Evolutionary conservation across 192 early-diverging fungal genomes (phyloP), one percentile per base, ranked within the genome.

Genomic region (Podila epicladia): DNA sequence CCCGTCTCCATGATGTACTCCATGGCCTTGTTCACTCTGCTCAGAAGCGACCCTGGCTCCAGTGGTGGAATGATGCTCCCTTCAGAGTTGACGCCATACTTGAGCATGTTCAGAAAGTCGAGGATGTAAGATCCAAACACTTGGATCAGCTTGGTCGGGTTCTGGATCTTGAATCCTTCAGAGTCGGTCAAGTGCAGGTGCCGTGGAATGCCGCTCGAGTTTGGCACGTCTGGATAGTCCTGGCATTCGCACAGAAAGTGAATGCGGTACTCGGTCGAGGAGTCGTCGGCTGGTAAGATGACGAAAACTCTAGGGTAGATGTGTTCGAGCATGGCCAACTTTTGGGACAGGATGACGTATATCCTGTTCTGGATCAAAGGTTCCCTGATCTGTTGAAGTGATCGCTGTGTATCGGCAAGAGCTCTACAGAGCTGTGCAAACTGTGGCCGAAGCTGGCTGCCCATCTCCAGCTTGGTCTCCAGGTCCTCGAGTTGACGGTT

Each of bases 201-300:
- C 17, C 26, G 63, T 15, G 32, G 53, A 9, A n/a, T 38, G 20
- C 57, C 28, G 41, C 33, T 64, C 62, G 62, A 55, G 31, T 72
- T 51, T 20, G 58, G 41, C 29, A 41, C 48, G 5, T 41, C 61
- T 15, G 41, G 45, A 17, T 73, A 49, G 26, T 50, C 55, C 20
- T 49, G 31, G 51, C 71, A 73, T 55, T 73, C 62, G 29, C 71
- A 73, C 57, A 73, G 12, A 37, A 73, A 73, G 35, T 73, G 37
- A 7, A 65, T 63, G 3, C 71, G 71, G 63, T 65, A 65, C 33
- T 72, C 50, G 9, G 26, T 55, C 24, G 13, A 50, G 51, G 41
- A 6, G 24, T 37, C 63, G 19, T 33, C 35, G 33, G 33, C 29
- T 4, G 71, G 71, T n/a, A 73, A 65, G 22, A 73, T 58, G 11